Base-by-base conservation (phyloP, 2,329 filamentous ascomycete species). In the Atkinsonella texensis region DNA sequence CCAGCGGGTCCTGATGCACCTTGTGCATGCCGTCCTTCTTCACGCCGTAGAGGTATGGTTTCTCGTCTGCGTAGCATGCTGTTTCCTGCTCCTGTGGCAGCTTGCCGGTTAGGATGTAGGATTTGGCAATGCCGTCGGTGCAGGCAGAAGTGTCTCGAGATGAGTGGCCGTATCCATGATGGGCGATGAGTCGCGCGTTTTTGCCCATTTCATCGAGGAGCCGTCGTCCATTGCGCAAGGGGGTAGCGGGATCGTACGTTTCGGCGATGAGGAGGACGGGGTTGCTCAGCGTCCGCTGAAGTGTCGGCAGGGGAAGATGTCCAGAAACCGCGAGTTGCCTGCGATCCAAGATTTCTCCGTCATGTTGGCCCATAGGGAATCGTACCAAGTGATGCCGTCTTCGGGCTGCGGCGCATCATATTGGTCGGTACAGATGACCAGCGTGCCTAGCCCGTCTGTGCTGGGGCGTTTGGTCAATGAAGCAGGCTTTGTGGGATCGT, bases 171-270 rank as follows among this genome's bases (percentile, higher is more conserved):
- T 75, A 76, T 4, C 73, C 73, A 51, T 76, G 73, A 51, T 76
- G 74, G 5, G 61, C 72, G 35, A 76, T 62, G 17, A 76, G 60
- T 6, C 72, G 58, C n/a, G 73, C 72, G 51, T 76, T 76, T 8
- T 57, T 50, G 0, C 72, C 74, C 72, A 76, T 74, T 50, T 74
- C 73, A 0, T 55, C 48, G 17, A 70, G 52, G 2, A 76, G 62
- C 28, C 72, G 60, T 12, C 71, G 61, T 1, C 73, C 73, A 51
- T 76, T 75, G 5, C 72, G 66, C 43, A 76, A 58, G 4, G 74
- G 74, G 7, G 74, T 76, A 1, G 73, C 73, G 0, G 74, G 73
- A 52, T 76, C 74, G 52, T 76, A 71, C 5, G 70, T 70, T 62
- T 73, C 72, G 1, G 73, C 72, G 40, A 76, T 70, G 40, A 77